Conservation (phyloP, 1,284 basidiomycete genomes). For the Paramarasmius palmivorus region DNA sequence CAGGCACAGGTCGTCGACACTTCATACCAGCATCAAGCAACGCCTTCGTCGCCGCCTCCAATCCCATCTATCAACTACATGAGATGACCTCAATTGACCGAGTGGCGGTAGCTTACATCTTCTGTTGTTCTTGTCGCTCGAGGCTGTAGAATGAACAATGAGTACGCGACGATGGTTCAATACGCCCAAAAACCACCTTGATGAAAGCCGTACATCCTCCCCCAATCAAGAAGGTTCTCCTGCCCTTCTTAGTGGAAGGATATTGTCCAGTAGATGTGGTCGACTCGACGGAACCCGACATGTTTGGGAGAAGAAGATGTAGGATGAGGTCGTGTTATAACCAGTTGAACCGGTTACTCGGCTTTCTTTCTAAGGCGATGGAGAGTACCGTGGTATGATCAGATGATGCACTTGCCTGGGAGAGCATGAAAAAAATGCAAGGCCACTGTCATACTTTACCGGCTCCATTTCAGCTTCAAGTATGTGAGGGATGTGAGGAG, state of each 20-base stretch:
- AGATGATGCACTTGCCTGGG: too few relatives aligned
- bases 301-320: too few relatives aligned
- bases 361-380: too few relatives aligned
- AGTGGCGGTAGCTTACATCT: slow-evolving; percentile 48
- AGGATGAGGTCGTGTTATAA: too few relatives aligned
- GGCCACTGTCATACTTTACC: too few relatives aligned
- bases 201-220: slow-evolving; percentile 82
- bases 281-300: too few relatives aligned
- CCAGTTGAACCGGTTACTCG: too few relatives aligned
- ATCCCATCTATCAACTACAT: slow-evolving; percentile 56
- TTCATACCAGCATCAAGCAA: slow-evolving; percentile 76
- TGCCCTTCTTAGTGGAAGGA: slow-evolving; percentile 27
- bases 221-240: slow-evolving; percentile 71
- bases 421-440: too few relatives aligned
- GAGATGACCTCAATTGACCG: neutral
- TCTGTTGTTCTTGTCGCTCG: slow-evolving; percentile 64
- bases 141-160: slow-evolving; percentile 41
- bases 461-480: too few relatives aligned
- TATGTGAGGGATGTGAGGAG: too few relatives aligned
- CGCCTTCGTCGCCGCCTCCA: slow-evolving; percentile 85
- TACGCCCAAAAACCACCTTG: slow-evolving; percentile 47
- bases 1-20: neutral
- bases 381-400: too few relatives aligned
- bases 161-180: neutral
- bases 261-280: too few relatives aligned